Evolutionary conservation across 192 early-diverging fungal genomes (phyloP), one percentile per base, ranked within the genome.

Genomic region (Podila minutissima): DNA sequence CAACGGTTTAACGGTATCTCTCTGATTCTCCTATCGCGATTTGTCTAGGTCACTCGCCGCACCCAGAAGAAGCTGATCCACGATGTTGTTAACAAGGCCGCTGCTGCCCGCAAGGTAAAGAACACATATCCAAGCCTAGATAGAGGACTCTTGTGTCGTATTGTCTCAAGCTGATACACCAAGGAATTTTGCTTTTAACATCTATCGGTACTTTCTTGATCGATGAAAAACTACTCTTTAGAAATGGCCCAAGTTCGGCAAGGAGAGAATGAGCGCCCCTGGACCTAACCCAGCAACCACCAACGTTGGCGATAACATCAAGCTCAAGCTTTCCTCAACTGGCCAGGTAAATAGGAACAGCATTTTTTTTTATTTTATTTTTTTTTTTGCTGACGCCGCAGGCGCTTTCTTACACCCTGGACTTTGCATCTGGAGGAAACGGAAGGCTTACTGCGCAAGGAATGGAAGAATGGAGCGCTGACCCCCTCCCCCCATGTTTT

Each of bases 181-280:
- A 37, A 37, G 35, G 35, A 37, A 10, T 37, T 37, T 37, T 2
- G 64, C 28, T 53, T 66, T 22, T 28, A 29, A 20, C 10, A n/a
- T 19, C n/a, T 19, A 5, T 37, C 9, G 20, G 0, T 46, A 33
- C 59, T 50, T 19, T 66, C 49, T 74, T 10, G 60, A 29, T 19
- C 28, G 12, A 33, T 58, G 19, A 41, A 59, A 59, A 24, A 53
- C 48, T 10, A 35, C 4, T 26, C 46, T 33, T 37, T 59, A 89
- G 87, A 95, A 94, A 68, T 93, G 91, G 92, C 87, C 88, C 59
- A 99, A 99, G 88, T 99, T 97, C 86, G 98, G 98, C 38, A 94
- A 91, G 50, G 95, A 94, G 71, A 74, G 85, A 31, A 91, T 91
- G 51, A 88, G 95, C 33, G 84, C 86, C 19, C 86, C 92, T 4